A percentile compares a stretch with the other conserved stretches of the same genome.
phyloP scores from a whole-genome alignment of 495 filamentous ascomycete species.

The Neurospora cerealis region DNA sequence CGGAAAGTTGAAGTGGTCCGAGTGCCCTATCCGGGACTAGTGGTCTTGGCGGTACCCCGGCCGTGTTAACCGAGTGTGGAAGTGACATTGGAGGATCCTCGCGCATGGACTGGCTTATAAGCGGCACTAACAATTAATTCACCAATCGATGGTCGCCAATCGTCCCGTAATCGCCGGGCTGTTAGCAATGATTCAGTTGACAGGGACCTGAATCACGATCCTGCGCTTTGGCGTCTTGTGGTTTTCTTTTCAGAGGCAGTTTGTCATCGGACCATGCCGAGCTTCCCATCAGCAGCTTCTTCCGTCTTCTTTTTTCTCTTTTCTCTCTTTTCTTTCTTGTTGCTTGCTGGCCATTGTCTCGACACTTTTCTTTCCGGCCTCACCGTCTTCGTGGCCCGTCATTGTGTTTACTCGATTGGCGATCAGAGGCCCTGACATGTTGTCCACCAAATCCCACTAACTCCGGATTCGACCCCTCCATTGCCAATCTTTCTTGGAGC shows the following conservation, averaged over 20 bases:
- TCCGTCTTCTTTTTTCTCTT: background rate
- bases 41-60: background rate
- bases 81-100: background rate
- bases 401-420: background rate
- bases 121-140: background rate
- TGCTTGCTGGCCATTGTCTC: background rate
- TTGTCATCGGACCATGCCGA: background rate
- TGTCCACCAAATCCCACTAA: background rate
- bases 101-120: background rate
- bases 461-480: background rate
- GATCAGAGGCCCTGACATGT: background rate
- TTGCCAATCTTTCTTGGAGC: background rate
- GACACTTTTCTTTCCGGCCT: background rate
- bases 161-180: background rate
- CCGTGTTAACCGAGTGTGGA: background rate
- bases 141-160: background rate
- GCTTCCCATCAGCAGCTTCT: background rate
- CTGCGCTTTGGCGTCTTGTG: background rate
- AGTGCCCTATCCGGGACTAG: background rate
- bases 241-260: background rate
- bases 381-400: background rate
- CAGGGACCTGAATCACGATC: background rate
- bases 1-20: background rate
- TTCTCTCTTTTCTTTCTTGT: background rate
- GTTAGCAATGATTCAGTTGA: background rate